These are phyloP conservation scores for Saccharum officinarum DNA, from an alignment of 176 grass and related monocot species.

Conservation along the genomic window DNA sequence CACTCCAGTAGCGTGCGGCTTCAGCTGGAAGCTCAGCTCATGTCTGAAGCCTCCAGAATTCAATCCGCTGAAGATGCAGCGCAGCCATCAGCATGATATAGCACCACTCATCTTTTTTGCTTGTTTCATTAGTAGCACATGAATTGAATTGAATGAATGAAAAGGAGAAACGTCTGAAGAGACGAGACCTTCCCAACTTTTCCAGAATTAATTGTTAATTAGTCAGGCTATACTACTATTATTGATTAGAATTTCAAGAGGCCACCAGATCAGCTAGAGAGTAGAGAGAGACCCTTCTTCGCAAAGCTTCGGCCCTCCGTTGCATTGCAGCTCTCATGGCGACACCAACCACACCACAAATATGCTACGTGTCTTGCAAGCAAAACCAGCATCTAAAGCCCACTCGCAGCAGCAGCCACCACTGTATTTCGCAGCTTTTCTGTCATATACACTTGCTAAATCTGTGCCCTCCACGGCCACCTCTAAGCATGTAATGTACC, in stretches of 20 bases:
- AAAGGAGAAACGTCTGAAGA: constrained; percentile 19
- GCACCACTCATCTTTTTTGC: constrained; percentile 48
- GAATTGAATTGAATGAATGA: background rate
- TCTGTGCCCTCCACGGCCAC: constrained; percentile 38
- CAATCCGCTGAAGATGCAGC: constrained; percentile 50
- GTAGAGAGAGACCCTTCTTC: constrained; percentile 40
- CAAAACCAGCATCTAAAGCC: constrained; percentile 90
- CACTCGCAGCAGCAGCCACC: constrained; percentile 53
- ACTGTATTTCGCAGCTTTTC: constrained; percentile 38
- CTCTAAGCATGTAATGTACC: constrained; percentile 46
- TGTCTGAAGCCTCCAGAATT: constrained; percentile 1
- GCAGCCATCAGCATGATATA: constrained; percentile 51
- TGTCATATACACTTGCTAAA: constrained; percentile 44
- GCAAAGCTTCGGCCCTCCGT: constrained; percentile 58
- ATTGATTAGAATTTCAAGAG: constrained; percentile 29
- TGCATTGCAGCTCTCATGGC: constrained; percentile 55
- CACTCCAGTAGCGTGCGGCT: constrained; percentile 15
- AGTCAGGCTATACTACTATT: background rate
- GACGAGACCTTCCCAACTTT: constrained; percentile 30
- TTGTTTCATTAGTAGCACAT: background rate
- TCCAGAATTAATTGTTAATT: background rate
- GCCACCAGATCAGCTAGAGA: constrained; percentile 25
- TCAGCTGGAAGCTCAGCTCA: constrained; percentile 41
- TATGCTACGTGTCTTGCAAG: constrained; percentile 93
- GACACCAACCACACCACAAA: constrained; percentile 66